Conservation (phyloP, 345 rosid species). For the Citrus reticulata region DNA sequence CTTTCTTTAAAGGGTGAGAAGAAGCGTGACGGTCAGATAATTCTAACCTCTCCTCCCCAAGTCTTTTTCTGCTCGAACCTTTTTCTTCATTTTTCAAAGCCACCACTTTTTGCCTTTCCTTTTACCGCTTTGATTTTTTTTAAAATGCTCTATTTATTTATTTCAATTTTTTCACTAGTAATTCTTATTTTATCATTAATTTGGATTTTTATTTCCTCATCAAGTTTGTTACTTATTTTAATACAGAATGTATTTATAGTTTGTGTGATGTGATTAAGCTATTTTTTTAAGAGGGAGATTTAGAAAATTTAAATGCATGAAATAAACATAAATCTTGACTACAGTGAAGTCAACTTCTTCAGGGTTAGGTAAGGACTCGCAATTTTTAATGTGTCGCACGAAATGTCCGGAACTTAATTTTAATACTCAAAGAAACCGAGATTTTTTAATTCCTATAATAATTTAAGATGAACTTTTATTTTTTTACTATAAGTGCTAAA, state of each 20-base stretch:
- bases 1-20: too few relatives aligned
- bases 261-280: too few relatives aligned
- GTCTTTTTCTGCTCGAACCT: conserved; percentile 16
- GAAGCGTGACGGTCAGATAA: conserved; percentile 27
- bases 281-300: neutral
- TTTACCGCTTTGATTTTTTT: neutral
- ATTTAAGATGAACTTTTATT: too few relatives aligned
- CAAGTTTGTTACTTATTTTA: neutral
- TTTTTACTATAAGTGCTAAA: too few relatives aligned
- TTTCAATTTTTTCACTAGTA: neutral
- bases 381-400: neutral
- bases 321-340: neutral
- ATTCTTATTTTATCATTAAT: neutral
- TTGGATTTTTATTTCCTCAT: neutral
- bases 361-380: conserved; percentile 14
- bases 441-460: too few relatives aligned
- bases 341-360: neutral
- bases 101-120: neutral
- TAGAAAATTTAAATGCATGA: too few relatives aligned
- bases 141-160: neutral
- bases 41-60: conserved; percentile 15
- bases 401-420: neutral
- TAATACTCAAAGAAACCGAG: neutral
- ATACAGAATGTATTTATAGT: neutral
- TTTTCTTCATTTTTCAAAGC: neutral